Evolutionary conservation across 306 rosid species (phyloP), one percentile per base, ranked within the genome.

Genomic region (Geum urbanum): DNA sequence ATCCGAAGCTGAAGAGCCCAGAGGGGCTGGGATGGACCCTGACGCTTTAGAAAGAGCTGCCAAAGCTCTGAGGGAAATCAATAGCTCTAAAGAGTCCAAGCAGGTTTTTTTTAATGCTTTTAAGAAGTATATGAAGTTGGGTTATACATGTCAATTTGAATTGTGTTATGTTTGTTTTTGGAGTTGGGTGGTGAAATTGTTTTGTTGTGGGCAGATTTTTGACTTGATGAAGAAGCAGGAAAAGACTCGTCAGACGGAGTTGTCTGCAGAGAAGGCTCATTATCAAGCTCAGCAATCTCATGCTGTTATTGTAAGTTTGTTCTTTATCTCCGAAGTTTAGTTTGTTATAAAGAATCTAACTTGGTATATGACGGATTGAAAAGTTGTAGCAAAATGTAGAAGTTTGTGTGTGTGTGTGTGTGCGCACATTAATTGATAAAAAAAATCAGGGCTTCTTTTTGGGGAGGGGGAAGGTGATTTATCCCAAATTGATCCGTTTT

Each of bases 31-130:
- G 56, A 87, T 91, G 73, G 96, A 95, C 57, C 95, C 95, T 16
- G 95, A 89, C 65, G 73, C 91, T 40, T 79, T 91, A 62, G 99
- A 95, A 75, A 82, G 91, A 86, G 99, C 86, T 24, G 99, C 97
- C 37, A 89, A 86, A 75, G 96, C 99, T 78, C 89, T 89, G 59
- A 86, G 96, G 14, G 83, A 86, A 81, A 95, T 95, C 80, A 95
- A 91, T 52, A 79, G 70, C 61, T 89, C 95, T 63, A 64, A 86
- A 27, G 41, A 79, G 45, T 54, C 91, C 39, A 91, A 89, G 78
- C 84, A 86, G 97, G 97, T 19, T 64, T 50, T 41, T 41, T 22
- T 35, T 52, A 8, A 27, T 22, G 13, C 19, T 24, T 63, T 19
- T 9, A 18, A 18, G 7, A 48, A 22, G 13, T 63, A 1, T 13